Evolutionary conservation across 164 flowering plant genomes (phyloP).

Genomic region (Protea cynaroides): DNA sequence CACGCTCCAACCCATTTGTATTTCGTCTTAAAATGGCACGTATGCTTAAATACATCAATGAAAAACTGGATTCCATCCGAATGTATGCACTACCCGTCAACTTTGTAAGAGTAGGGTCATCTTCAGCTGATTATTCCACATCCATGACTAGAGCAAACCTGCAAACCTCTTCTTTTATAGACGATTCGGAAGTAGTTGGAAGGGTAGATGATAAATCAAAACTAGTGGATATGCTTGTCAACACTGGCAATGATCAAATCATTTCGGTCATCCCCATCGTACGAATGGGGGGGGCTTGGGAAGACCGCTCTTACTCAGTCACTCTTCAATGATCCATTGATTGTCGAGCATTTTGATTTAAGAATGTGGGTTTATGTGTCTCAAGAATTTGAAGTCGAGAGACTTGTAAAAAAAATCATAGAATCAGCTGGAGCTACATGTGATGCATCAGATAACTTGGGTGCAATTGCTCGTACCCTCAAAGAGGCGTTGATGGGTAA

Average conservation of each 20-base stretch:
- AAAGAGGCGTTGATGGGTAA: neutral
- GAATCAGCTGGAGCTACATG: neutral
- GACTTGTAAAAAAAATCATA: neutral
- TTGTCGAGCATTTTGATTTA: neutral
- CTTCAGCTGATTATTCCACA: no score
- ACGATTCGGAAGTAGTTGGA: neutral
- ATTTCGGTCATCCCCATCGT: neutral
- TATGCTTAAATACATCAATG: no score
- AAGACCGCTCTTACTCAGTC: neutral
- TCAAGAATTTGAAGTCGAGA: neutral
- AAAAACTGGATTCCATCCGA: no score
- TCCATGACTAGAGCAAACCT: no score
- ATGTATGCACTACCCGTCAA: no score
- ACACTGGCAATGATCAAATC: neutral
- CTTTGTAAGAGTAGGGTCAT: no score
- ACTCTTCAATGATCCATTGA: neutral
- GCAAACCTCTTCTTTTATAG: no score
- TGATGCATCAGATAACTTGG: neutral
- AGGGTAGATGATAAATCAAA: neutral
- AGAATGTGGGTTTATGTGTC: neutral
- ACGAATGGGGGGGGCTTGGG: neutral
- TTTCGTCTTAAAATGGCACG: no score
- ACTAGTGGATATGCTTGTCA: neutral
- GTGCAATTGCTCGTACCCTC: neutral
- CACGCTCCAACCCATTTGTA: no score